Percentiles rank a stretch among this genome's conserved stretches.
Conservation (phyloP, 345 rosid species). For the Hypericum perforatum region DNA sequence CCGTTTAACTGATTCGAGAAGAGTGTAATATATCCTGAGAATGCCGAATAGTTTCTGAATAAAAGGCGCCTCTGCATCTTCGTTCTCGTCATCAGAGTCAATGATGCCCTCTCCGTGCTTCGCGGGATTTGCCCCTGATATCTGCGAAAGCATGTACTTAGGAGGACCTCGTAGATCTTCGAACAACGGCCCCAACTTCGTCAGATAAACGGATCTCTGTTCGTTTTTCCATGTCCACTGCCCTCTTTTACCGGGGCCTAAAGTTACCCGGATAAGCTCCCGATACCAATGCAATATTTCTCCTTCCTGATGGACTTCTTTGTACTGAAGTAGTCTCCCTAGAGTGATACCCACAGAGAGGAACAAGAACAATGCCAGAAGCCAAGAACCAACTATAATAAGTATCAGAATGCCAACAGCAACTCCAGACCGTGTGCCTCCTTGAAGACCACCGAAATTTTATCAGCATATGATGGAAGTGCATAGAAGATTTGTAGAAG, state of each 20-base stretch:
- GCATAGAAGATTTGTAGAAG: not conserved
- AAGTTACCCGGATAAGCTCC: conserved; percentile 66
- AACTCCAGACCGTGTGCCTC: conserved; percentile 37
- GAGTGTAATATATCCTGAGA: conserved; percentile 82
- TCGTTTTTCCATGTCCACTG: conserved; percentile 88
- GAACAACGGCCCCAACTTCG: conserved; percentile 60
- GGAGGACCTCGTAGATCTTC: conserved; percentile 95
- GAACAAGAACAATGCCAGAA: conserved; percentile 54
- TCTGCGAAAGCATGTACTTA: conserved; percentile 89
- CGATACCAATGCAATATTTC: conserved; percentile 80
- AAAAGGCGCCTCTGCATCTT: conserved; percentile 90
- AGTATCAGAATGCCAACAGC: conserved; percentile 53
- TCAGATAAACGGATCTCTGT: conserved; percentile 30
- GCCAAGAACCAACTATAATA: conserved; percentile 33
- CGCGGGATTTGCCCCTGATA: conserved; percentile 35
- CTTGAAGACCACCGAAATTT: conserved; percentile 23
- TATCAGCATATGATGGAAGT: not conserved
- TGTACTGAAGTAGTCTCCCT: conserved; percentile 83
- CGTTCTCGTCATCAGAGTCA: conserved; percentile 87
- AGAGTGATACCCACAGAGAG: conserved; percentile 75
- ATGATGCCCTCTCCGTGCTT: conserved; percentile 54
- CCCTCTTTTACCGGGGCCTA: conserved; percentile 92
- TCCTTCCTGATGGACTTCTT: conserved; percentile 89
- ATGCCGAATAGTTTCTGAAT: conserved; percentile 85
- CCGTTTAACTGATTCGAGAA: conserved; percentile 54